Evolutionary conservation across 164 flowering plant species (phyloP).

Genomic region (Piper betle): DNA sequence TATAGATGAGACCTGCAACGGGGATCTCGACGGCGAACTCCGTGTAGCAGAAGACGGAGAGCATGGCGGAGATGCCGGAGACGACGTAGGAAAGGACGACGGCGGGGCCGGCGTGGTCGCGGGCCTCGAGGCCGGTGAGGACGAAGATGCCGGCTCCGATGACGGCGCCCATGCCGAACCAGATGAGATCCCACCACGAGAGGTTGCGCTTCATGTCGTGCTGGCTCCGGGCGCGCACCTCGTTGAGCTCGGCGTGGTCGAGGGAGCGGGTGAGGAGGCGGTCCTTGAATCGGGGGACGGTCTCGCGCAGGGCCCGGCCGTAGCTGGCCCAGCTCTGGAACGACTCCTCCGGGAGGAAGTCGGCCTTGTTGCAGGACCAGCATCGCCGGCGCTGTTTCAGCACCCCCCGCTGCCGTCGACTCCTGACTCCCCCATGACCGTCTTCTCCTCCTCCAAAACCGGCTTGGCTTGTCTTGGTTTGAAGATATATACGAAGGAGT

Average conservation of each 20-base stretch:
- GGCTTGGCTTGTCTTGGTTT: too few relatives aligned
- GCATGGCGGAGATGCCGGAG: slow-evolving; percentile 46
- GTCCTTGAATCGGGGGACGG: slow-evolving; percentile 18
- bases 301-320: slow-evolving; percentile 19
- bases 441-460: too few relatives aligned
- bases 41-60: slow-evolving; percentile 52
- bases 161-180: slow-evolving; percentile 53
- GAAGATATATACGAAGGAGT: too few relatives aligned
- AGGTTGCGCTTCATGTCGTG: slow-evolving; percentile 44
- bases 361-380: slow-evolving; percentile 26
- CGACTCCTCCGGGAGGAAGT: too few relatives aligned
- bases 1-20: slow-evolving; percentile 28
- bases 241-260: slow-evolving; percentile 28
- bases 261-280: slow-evolving; percentile 31
- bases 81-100: slow-evolving; percentile 37
- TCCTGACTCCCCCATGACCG: background rate
- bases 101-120: slow-evolving; percentile 35
- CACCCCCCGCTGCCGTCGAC: background rate
- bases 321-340: slow-evolving; percentile 32
- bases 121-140: slow-evolving; percentile 34
- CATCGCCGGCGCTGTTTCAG: slow-evolving; percentile 22
- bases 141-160: slow-evolving; percentile 56
- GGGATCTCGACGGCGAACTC: slow-evolving; percentile 60
- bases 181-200: slow-evolving; percentile 50
- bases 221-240: slow-evolving; percentile 25